These are phyloP conservation scores for Boletus eberwhitei DNA, from an alignment of 768 basidiomycete genomes.

Conservation along the genomic window DNA sequence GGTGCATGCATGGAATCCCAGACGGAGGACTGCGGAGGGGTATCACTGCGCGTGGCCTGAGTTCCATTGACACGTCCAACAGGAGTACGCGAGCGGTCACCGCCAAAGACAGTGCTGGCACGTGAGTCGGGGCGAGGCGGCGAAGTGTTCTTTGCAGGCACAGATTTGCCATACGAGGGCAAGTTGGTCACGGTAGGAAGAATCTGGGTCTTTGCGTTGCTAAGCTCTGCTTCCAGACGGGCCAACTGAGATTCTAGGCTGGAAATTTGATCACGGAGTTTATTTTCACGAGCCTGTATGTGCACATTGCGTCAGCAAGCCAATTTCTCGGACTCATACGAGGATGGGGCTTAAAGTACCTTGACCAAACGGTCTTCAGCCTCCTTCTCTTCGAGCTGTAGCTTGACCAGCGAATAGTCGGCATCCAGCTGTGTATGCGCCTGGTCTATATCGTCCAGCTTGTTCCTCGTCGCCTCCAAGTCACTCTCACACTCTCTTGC, in stretches of 20 bases:
- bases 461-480: constrained; percentile 55
- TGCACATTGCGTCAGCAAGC: not conserved
- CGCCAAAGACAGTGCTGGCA: constrained; percentile 57
- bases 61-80: constrained; percentile 38
- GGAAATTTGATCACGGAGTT: constrained; percentile 63
- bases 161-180: constrained; percentile 40
- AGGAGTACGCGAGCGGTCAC: constrained; percentile 51
- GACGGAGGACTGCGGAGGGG: constrained; percentile 57
- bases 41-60: constrained; percentile 35
- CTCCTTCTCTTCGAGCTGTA: constrained; percentile 75
- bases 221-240: constrained; percentile 56
- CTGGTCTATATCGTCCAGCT: constrained; percentile 67
- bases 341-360: constrained; percentile 38
- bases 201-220: constrained; percentile 39
- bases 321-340: not conserved
- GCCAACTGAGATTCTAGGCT: constrained; percentile 58
- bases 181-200: constrained; percentile 30
- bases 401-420: constrained; percentile 61
- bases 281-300: constrained; percentile 65
- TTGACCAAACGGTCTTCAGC: constrained; percentile 63
- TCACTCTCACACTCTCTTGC: constrained; percentile 68
- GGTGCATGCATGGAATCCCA: constrained; percentile 72
- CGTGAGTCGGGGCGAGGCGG: constrained; percentile 73
- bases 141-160: constrained; percentile 33
- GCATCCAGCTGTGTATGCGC: constrained; percentile 62